These are phyloP conservation scores for Onygenales sp. DNA, from an alignment of 2,329 filamentous ascomycete genomes.

Conservation along the genomic window DNA sequence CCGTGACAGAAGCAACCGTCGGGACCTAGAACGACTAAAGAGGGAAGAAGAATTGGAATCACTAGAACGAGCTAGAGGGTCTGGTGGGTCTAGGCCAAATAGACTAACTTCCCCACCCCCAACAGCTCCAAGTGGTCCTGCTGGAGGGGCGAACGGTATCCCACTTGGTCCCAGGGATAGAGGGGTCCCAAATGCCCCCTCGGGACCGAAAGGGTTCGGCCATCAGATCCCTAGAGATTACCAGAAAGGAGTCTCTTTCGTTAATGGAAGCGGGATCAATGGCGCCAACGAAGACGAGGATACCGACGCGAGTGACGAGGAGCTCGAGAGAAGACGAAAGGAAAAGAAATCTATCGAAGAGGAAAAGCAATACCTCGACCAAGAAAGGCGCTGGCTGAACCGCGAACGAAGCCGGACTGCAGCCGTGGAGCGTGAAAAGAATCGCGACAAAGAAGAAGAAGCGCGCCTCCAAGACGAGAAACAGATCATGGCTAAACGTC, in stretches of 20 bases:
- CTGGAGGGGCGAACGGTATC: conserved; percentile 60
- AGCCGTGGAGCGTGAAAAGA: conserved; percentile 75
- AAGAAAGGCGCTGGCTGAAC: conserved; percentile 84
- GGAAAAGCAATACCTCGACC: conserved; percentile 72
- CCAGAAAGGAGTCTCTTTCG: conserved; percentile 70
- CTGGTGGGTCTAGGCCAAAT: conserved; percentile 48
- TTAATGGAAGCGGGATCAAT: conserved; percentile 66
- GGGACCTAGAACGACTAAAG: conserved; percentile 78
- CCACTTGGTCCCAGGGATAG: conserved; percentile 63
- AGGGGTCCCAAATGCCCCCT: conserved; percentile 64
- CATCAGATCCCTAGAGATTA: conserved; percentile 60
- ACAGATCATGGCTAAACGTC: conserved; percentile 59
- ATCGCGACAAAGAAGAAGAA: conserved; percentile 67
- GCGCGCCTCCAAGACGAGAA: conserved; percentile 54
- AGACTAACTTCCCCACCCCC: conserved; percentile 64
- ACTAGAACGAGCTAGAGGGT: conserved; percentile 66
- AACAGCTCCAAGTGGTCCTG: conserved; percentile 52
- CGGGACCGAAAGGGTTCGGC: conserved; percentile 55
- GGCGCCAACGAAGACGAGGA: conserved; percentile 66
- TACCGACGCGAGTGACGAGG: conserved; percentile 76
- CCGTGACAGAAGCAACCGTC: conserved; percentile 76
- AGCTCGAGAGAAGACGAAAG: conserved; percentile 64
- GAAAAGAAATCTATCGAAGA: conserved; percentile 65
- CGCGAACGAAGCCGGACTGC: conserved; percentile 75
- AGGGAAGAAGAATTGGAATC: conserved; percentile 90